Evolutionary conservation across 2,329 filamentous ascomycete genomes (phyloP).

Genomic region (Venturia effusa): DNA sequence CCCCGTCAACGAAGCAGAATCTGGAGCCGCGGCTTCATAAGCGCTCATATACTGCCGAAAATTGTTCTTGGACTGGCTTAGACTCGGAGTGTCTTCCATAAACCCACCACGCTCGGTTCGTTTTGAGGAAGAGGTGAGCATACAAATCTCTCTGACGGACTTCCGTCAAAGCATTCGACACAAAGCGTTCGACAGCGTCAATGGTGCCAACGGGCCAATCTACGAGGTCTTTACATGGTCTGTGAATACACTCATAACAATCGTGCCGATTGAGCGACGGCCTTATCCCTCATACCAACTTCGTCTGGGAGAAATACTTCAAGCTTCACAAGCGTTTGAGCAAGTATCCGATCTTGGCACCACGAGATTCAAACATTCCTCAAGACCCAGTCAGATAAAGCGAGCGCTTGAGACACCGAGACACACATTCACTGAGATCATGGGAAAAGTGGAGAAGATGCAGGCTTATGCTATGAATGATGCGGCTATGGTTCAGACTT

Average conservation of each 20-base stretch:
- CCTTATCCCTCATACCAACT: not conserved
- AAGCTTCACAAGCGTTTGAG: not conserved
- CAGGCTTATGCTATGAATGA: not conserved
- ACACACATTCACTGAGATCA: not conserved
- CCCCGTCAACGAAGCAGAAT: not conserved
- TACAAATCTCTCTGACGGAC: too few species aligned
- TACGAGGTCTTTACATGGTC: not conserved
- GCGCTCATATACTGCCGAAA: not conserved
- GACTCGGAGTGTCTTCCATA: not conserved
- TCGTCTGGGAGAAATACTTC: not conserved
- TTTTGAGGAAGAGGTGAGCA: too few species aligned
- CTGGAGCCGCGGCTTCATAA: not conserved
- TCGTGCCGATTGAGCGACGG: not conserved
- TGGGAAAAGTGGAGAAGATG: not conserved
- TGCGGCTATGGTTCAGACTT: not conserved
- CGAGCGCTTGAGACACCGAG: not conserved
- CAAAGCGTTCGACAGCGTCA: not conserved
- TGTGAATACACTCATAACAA: not conserved
- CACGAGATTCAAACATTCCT: not conserved
- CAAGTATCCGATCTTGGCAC: not conserved
- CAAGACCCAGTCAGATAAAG: not conserved
- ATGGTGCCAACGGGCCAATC: not conserved
- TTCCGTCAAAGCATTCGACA: too few species aligned
- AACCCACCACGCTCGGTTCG: not conserved
- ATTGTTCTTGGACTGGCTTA: not conserved